A percentile compares a stretch with the other conserved stretches of the same genome.
Conservation (phyloP, 2,329 filamentous ascomycete species). For the Alternaria sp. region DNA sequence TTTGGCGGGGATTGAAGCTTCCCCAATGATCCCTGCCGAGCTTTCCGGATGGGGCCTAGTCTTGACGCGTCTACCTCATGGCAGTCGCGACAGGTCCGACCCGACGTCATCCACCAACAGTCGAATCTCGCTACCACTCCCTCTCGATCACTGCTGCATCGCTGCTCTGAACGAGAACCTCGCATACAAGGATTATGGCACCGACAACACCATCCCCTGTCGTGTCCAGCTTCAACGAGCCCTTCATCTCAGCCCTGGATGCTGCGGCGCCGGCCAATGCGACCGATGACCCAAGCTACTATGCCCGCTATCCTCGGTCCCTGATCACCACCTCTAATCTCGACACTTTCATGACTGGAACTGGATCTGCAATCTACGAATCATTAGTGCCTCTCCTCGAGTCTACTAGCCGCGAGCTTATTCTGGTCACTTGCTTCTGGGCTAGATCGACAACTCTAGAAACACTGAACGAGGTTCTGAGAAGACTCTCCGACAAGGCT, state of each 20-base stretch:
- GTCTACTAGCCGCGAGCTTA: constrained; percentile 67
- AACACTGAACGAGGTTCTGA: constrained; percentile 64
- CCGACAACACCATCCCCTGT: neutral
- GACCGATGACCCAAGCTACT: constrained; percentile 50
- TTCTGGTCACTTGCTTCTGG: constrained; percentile 86
- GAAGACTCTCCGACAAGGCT: constrained; percentile 62
- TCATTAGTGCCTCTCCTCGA: constrained; percentile 67
- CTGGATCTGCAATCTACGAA: constrained; percentile 52
- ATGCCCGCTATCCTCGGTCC: constrained; percentile 39
- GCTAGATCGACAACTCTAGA: constrained; percentile 68
- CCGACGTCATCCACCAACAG: constrained; percentile 35
- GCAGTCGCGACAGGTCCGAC: constrained; percentile 12
- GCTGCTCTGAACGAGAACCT: neutral
- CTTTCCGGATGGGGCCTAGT: constrained; percentile 19
- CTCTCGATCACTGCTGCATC: neutral
- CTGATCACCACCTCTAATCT: constrained; percentile 45
- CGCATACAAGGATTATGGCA: constrained; percentile 5
- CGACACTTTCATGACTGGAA: constrained; percentile 51
- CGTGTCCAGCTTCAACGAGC: constrained; percentile 24
- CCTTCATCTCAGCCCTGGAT: constrained; percentile 38
- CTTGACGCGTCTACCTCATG: constrained; percentile 8
- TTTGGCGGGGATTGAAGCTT: constrained; percentile 34
- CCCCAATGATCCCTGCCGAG: constrained; percentile 14
- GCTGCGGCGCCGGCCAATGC: constrained; percentile 26
- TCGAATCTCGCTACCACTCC: neutral